Evolutionary conservation across 202 grass and related monocot species (phyloP), one percentile per base, ranked within the genome.

Genomic region (Carex sylvatica): DNA sequence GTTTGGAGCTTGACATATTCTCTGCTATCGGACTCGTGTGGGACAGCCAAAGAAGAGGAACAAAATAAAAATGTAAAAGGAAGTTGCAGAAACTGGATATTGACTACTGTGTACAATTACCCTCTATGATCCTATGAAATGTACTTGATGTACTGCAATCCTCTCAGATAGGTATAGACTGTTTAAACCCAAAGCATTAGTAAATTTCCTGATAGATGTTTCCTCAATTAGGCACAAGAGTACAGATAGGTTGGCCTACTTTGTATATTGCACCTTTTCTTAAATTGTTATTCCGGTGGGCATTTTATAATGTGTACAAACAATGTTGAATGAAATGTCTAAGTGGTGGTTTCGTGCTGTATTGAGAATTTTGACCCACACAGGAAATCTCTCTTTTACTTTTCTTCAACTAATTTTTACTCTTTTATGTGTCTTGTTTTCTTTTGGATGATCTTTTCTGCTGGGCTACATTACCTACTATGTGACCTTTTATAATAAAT

Each of bases 331-430:
- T 23, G 86, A 56, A 55, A 35, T 71, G 19, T 35, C 22, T 7
- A 56, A 87, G 1, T 90, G 46, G 36, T 88, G 70, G 40, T 96
- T 96, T 55, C 70, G 78, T 73, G 16, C n/a, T 16, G 28, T n/a
- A 10, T 10, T 24, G 24, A 6, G 38, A 73, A 18, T 52, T 18
- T 42, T 3, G 6, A 20, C 44, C 44, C 11, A 9, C 46, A 16
- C 4, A 30, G 84, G 58, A 96, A 83, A 83, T 86, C 74, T 58
- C 88, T 85, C 64, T 26, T 40, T 49, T 55, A 19, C 9, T 20
- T 56, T 13, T 79, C 46, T 38, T 22, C 2, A 9, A 69, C 36
- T 4, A 5, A 13, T 4, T 28, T 26, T 63, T 12, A 69, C 2
- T 42, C 42, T 40, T 69, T 0, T 68, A 8, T 69, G 33, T 40